These are phyloP conservation scores for Zoysia matrella DNA, from an alignment of 202 grass and related monocot species.

Conservation along the genomic window DNA sequence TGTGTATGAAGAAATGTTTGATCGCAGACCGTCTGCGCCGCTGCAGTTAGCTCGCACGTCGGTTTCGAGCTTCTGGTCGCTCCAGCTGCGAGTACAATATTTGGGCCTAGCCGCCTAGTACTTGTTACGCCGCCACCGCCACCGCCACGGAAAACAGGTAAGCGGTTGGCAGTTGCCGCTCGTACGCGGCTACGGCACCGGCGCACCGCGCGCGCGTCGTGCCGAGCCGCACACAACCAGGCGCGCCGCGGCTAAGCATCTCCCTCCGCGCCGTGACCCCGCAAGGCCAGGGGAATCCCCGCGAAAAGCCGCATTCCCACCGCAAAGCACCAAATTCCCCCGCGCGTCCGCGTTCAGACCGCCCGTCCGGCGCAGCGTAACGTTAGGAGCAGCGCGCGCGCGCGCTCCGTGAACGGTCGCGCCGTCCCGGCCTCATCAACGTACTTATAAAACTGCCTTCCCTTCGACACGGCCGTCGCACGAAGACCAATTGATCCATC, in stretches of 20 bases:
- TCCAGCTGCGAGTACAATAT: not conserved
- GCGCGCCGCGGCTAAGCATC: slow-evolving; percentile 26
- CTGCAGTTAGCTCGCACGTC: slow-evolving; percentile 14
- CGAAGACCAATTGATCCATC: slow-evolving; percentile 3
- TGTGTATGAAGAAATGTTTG: not conserved
- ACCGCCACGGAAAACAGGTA: slow-evolving; percentile 11
- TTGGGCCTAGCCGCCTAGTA: not conserved
- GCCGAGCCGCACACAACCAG: not conserved
- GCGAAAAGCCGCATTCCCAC: slow-evolving; percentile 64
- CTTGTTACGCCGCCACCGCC: no score
- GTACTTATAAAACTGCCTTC: slow-evolving; percentile 43
- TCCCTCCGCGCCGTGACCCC: not conserved
- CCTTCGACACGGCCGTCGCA: not conserved
- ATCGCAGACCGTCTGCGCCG: not conserved
- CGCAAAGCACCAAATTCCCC: not conserved
- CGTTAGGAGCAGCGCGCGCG: not conserved
- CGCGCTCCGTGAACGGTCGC: not conserved
- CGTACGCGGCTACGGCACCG: slow-evolving; percentile 19
- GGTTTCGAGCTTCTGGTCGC: slow-evolving; percentile 16
- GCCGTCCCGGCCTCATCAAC: not conserved
- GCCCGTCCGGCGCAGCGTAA: not conserved
- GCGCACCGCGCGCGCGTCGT: not conserved
- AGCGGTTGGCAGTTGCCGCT: no score
- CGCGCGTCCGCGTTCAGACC: slow-evolving; percentile 49
- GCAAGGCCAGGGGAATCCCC: slow-evolving; percentile 32